A percentile compares a stretch with the other conserved stretches of the same genome.
phyloP scores from a whole-genome alignment of 2,329 filamentous ascomycete species.

The Tolypocladium sp. region DNA sequence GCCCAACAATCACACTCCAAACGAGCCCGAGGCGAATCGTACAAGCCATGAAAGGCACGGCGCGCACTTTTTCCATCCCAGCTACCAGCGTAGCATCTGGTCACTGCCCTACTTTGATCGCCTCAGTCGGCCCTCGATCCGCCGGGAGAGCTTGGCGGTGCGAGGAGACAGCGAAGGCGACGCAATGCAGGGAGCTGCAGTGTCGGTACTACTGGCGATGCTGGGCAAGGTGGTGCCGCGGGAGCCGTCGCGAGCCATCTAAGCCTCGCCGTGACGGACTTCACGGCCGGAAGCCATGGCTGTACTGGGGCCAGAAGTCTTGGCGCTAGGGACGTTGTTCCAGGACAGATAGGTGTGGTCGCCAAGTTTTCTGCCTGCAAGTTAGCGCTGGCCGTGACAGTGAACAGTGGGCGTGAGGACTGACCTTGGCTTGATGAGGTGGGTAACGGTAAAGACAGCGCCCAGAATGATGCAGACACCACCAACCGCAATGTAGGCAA shows the following conservation, averaged over 20 bases:
- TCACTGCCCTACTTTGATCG: not conserved
- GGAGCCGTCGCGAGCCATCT: conserved; percentile 21
- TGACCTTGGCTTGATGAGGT: conserved; percentile 83
- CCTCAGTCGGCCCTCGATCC: not conserved
- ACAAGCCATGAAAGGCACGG: not conserved
- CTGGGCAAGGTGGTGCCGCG: conserved; percentile 9
- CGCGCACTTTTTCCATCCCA: not conserved
- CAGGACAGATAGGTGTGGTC: conserved; percentile 97
- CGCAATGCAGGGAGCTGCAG: not conserved
- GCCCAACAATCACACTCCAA: not conserved
- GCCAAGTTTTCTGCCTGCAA: conserved; percentile 70
- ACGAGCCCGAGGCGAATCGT: not conserved
- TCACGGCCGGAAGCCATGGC: conserved; percentile 49
- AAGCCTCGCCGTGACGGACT: conserved; percentile 33
- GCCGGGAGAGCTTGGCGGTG: not conserved
- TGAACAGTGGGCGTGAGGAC: conserved; percentile 14
- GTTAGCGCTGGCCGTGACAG: not conserved
- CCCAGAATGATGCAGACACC: conserved; percentile 88
- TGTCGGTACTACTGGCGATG: not conserved
- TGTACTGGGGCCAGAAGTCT: conserved; percentile 29
- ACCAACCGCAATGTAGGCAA: conserved; percentile 89
- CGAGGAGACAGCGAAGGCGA: not conserved
- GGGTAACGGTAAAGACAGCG: conserved; percentile 77
- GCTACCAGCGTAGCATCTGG: not conserved
- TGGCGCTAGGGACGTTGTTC: conserved; percentile 56